Evolutionary conservation across 2,329 filamentous ascomycete genomes (phyloP), one percentile per base, ranked within the genome.

Genomic region (Microdochium paspali): DNA sequence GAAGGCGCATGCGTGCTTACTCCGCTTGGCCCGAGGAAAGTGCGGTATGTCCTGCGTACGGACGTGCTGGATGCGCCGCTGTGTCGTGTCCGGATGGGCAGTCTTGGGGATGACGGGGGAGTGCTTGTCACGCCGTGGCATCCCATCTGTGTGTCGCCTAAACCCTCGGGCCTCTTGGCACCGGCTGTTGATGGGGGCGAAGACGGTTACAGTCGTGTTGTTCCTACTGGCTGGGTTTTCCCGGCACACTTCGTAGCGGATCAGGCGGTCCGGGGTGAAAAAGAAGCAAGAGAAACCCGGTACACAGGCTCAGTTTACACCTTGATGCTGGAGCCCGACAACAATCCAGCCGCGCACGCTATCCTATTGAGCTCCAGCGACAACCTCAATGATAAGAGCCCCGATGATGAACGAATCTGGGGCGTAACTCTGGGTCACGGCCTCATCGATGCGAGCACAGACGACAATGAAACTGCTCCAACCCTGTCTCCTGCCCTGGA

Each of bases 361-460:
- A 62, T 83, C 25, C 18, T 21, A n/a, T n/a, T 40, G n/a, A 40
- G 35, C 35, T 7, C 10, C 35, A 40, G 15, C 35, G 18, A 5
- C 51, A 23, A 13, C 12, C 12, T 23, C 23, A 20, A 44, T 15
- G 21, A 44, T n/a, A 7, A 44, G 4, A 24, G 10, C 10, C 12
- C 12, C 7, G 13, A 44, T 7, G 24, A 44, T 13, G 31, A 12
- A 9, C 63, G 62, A 4, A 45, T 66, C 40, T 77, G 74, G 70
- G 79, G 72, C 13, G 77, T 80, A 1, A 77, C 79, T 0, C 62
- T 84, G 12, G 80, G 79, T 1, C 79, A 84, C 54, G 79, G 79
- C 0, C 4, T 44, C 35, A 40, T 20, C 57, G 26, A 13, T 13
- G 13, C n/a, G n/a, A n/a, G n/a, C n/a, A n/a, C n/a, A n/a, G n/a